Percentiles rank a stretch among this genome's conserved stretches.
phyloP scores from a whole-genome alignment of 768 basidiomycete genomes.

The Phlegmacium glaucopus region DNA sequence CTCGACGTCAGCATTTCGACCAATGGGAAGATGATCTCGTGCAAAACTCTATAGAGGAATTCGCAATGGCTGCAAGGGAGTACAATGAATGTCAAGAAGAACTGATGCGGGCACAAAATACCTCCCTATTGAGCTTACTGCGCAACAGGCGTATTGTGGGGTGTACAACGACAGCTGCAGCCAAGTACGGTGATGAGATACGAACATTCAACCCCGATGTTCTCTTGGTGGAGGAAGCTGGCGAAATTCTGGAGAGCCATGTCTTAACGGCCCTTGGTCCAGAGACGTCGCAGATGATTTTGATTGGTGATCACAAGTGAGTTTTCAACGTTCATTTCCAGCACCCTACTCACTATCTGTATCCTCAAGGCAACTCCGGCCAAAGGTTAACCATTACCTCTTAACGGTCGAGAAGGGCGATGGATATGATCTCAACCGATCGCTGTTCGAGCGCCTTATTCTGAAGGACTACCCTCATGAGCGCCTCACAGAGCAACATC shows the following conservation, averaged over 20 bases:
- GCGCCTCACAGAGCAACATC: conserved; percentile 55
- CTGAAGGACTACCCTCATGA: conserved; percentile 58
- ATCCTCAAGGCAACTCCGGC: conserved; percentile 57
- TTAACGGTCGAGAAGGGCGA: conserved; percentile 67
- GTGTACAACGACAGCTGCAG: conserved; percentile 69
- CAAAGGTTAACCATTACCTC: conserved; percentile 64
- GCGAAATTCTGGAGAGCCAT: conserved; percentile 66
- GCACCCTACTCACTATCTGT: neutral
- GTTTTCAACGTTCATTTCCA: conserved; percentile 11
- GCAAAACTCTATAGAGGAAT: neutral
- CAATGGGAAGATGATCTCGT: conserved; percentile 5
- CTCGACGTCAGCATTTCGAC: neutral
- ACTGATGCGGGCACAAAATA: conserved; percentile 14
- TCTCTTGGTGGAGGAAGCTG: conserved; percentile 31
- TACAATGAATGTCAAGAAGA: conserved; percentile 6
- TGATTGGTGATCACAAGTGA: conserved; percentile 75
- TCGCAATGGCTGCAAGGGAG: conserved; percentile 1
- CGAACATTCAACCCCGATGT: conserved; percentile 18
- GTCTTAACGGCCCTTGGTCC: conserved; percentile 49
- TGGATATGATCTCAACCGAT: conserved; percentile 64
- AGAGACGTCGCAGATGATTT: conserved; percentile 48
- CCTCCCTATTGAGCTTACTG: conserved; percentile 33
- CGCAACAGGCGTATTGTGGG: conserved; percentile 53
- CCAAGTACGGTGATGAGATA: conserved; percentile 51
- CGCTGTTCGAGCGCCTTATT: conserved; percentile 68